Percentiles rank a stretch among this genome's conserved stretches.
Conservation (phyloP, 352 stramenopile species). For the Blastocystis sp. region DNA sequence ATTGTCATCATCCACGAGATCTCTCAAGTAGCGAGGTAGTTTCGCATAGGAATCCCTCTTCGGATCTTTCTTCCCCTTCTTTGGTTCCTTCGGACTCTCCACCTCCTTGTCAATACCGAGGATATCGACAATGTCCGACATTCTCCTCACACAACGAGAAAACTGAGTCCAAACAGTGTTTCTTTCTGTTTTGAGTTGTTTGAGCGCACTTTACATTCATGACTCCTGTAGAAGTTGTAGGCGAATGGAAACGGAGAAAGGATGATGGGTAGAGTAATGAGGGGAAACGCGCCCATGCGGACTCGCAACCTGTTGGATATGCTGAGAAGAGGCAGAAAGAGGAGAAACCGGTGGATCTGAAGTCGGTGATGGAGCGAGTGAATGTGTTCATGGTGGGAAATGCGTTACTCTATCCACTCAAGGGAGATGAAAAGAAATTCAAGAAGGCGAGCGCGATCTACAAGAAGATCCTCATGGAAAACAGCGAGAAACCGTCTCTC, state of each 20-base stretch:
- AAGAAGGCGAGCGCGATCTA: neutral
- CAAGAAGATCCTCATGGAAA: neutral
- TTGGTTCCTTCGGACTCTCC: neutral
- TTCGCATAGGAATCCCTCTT: conserved; percentile 6
- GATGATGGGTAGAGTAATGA: too few species aligned
- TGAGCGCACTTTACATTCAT: too few species aligned
- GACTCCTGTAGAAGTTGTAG: too few species aligned
- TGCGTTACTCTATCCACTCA: neutral
- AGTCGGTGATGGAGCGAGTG: neutral
- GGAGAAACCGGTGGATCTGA: neutral
- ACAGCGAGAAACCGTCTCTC: neutral
- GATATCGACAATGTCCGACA: conserved; percentile 15
- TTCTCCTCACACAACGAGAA: neutral
- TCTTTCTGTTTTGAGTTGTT: neutral
- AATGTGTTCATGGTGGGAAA: neutral
- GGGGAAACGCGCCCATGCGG: too few species aligned
- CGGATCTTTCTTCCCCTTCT: neutral
- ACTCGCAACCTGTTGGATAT: neutral
- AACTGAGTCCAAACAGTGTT: neutral
- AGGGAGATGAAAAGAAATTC: conserved; percentile 35
- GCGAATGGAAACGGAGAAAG: too few species aligned
- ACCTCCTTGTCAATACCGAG: conserved; percentile 2
- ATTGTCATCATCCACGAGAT: conserved; percentile 17
- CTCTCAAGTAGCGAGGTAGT: neutral
- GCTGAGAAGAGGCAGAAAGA: neutral